phyloP scores from a whole-genome alignment of 805 yeast species.

The Pichia heedii region DNA sequence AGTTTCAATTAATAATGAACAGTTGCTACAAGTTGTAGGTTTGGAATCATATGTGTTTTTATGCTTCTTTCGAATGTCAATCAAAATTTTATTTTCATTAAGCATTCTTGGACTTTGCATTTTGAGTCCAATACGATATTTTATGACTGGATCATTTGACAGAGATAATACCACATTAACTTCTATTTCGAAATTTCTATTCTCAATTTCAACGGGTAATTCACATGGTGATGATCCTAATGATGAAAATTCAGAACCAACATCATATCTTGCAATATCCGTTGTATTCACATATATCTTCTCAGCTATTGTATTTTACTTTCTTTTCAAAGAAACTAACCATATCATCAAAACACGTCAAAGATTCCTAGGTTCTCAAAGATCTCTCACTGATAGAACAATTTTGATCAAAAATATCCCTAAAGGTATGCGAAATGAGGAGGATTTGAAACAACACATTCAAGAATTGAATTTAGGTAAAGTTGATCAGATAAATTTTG shows the following conservation, averaged over 20 bases:
- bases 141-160: constrained; percentile 41
- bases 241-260: constrained; percentile 20
- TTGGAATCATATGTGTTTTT: constrained; percentile 50
- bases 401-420: constrained; percentile 50
- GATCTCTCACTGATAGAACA: constrained; percentile 52
- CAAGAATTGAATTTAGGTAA: constrained; percentile 48
- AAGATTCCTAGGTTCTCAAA: constrained; percentile 48
- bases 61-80: constrained; percentile 50
- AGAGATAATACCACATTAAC: constrained; percentile 16
- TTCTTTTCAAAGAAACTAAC: constrained; percentile 38
- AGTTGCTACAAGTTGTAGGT: constrained; percentile 48
- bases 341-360: constrained; percentile 45
- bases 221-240: constrained; percentile 2
- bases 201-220: background rate
- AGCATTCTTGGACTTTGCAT: constrained; percentile 39
- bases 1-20: constrained; percentile 37
- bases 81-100: constrained; percentile 35
- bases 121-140: constrained; percentile 45
- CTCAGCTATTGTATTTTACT: constrained; percentile 37
- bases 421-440: constrained; percentile 33
- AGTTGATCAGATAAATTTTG: constrained; percentile 41
- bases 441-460: constrained; percentile 37
- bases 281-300: constrained; percentile 49
- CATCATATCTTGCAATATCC: constrained; percentile 39
- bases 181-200: background rate